Percentiles rank a stretch among this genome's conserved stretches.
Evolutionary conservation across 179 eudicot species (phyloP).

Genomic region (Amaranthus tricolor): DNA sequence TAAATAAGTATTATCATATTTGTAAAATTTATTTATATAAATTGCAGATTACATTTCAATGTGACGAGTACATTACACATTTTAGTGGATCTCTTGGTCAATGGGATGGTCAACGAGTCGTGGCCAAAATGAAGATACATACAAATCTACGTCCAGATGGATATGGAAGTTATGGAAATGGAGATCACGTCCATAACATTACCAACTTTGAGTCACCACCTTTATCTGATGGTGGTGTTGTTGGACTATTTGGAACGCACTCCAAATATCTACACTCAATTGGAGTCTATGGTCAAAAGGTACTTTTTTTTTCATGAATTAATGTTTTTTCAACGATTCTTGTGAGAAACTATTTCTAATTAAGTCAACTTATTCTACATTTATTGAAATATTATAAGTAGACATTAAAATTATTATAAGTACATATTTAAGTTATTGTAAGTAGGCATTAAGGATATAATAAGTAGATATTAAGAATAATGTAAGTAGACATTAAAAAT

Average conservation of each 20-base stretch:
- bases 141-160: not conserved
- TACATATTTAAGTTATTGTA: too few relatives aligned
- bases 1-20: too few relatives aligned
- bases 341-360: too few relatives aligned
- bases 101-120: not conserved
- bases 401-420: too few relatives aligned
- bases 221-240: not conserved
- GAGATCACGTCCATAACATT: not conserved
- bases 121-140: not conserved
- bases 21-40: too few relatives aligned
- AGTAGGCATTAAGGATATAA: too few relatives aligned
- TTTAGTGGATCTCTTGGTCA: not conserved
- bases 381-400: too few relatives aligned
- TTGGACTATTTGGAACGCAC: not conserved
- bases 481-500: too few relatives aligned
- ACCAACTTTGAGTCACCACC: not conserved
- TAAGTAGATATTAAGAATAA: too few relatives aligned
- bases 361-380: too few relatives aligned
- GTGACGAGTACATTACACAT: not conserved
- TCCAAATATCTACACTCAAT: not conserved
- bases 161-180: not conserved
- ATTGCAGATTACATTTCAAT: not conserved
- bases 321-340: too few relatives aligned
- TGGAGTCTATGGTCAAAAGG: not conserved
- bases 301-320: too few relatives aligned